Percentiles rank a stretch among this genome's conserved stretches.
Conservation (phyloP, 257 asterid genomes). For the Datura wrightii region DNA sequence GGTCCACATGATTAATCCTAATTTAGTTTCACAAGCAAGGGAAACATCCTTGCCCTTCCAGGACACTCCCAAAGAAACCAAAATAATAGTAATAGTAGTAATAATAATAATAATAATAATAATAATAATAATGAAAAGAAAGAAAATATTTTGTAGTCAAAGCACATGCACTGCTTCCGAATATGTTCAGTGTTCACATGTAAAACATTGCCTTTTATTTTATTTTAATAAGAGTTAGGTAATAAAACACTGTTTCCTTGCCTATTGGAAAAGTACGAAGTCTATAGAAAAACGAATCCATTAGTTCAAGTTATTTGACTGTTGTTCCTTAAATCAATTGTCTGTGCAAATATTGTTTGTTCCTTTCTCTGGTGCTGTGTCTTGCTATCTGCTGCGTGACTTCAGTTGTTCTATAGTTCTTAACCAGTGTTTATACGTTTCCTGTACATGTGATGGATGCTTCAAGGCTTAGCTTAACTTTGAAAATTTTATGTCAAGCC, state of each 20-base stretch:
- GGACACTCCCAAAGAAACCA: background rate
- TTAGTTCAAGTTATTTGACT: background rate
- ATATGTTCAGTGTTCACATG: background rate
- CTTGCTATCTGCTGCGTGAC: background rate
- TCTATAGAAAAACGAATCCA: background rate
- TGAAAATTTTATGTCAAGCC: background rate
- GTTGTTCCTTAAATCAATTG: background rate
- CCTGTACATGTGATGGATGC: background rate
- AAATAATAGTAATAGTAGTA: background rate
- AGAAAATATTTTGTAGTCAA: background rate
- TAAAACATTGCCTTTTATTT: background rate
- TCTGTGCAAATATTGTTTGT: background rate
- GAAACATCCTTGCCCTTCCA: background rate
- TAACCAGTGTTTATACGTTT: background rate
- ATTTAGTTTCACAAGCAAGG: background rate
- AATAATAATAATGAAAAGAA: background rate
- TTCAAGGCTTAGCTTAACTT: background rate
- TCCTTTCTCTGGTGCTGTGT: constrained; percentile 3
- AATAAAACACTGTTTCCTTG: background rate
- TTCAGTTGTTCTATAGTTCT: background rate
- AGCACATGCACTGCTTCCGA: background rate
- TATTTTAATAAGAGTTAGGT: background rate
- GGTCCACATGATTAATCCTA: background rate
- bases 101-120: background rate
- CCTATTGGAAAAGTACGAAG: background rate